Percentiles rank a stretch among this genome's conserved stretches.
These are phyloP conservation scores for Candida stauntonica DNA, from an alignment of 805 yeast species.

Conservation along the genomic window DNA sequence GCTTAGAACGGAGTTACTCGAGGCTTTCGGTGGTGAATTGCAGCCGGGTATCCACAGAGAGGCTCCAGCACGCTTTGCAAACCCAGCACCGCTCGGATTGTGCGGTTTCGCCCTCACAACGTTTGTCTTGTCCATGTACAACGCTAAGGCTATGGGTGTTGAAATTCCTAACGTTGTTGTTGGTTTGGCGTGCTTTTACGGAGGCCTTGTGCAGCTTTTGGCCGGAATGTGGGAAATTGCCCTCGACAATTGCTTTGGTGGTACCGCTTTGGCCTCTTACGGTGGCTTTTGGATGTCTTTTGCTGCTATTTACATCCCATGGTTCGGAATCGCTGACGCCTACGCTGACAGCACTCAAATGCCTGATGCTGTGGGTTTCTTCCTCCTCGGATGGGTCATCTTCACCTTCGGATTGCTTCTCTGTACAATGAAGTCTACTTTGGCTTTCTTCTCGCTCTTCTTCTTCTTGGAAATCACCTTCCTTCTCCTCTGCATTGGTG, in stretches of 20 bases:
- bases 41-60: slow-evolving; percentile 64
- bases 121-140: slow-evolving; percentile 52
- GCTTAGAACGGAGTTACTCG: slow-evolving; percentile 50
- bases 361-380: slow-evolving; percentile 54
- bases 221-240: slow-evolving; percentile 69
- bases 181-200: slow-evolving; percentile 57
- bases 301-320: slow-evolving; percentile 53
- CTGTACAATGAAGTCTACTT: slow-evolving; percentile 60
- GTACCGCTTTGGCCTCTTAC: slow-evolving; percentile 54
- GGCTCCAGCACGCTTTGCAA: slow-evolving; percentile 55
- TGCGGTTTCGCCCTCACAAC: slow-evolving; percentile 61
- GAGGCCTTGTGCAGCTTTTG: slow-evolving; percentile 54
- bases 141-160: slow-evolving; percentile 52
- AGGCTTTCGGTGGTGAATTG: slow-evolving; percentile 81
- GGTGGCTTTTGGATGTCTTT: slow-evolving; percentile 72
- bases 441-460: slow-evolving; percentile 56
- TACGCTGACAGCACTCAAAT: slow-evolving; percentile 39
- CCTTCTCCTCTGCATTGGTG: slow-evolving; percentile 48
- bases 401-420: slow-evolving; percentile 52
- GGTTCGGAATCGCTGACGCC: slow-evolving; percentile 57
- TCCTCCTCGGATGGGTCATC: slow-evolving; percentile 56
- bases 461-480: slow-evolving; percentile 51
- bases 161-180: slow-evolving; percentile 49
- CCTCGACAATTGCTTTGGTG: slow-evolving; percentile 63
- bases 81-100: slow-evolving; percentile 64